Percentiles rank a stretch among this genome's conserved stretches.
phyloP scores from a whole-genome alignment of 768 basidiomycete species.

The Suillus placidus region DNA sequence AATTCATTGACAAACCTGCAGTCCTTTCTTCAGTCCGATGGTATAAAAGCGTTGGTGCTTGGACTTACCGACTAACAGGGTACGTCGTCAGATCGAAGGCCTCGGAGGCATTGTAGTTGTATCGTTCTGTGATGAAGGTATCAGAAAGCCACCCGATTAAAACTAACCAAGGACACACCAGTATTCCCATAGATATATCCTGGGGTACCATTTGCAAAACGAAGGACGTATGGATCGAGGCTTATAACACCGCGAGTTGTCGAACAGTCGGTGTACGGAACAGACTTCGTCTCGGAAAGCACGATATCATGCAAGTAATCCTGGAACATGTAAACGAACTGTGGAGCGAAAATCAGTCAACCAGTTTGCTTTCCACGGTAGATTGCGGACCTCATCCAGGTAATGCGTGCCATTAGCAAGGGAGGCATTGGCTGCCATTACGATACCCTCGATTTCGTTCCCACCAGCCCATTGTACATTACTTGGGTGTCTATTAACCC shows the following conservation, averaged over 20 bases:
- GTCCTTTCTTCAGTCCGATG: neutral
- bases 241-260: conserved; percentile 60
- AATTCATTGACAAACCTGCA: conserved; percentile 61
- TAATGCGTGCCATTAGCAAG: conserved; percentile 49
- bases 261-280: conserved; percentile 62
- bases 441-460: conserved; percentile 63
- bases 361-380: neutral
- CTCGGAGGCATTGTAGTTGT: conserved; percentile 54
- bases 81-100: conserved; percentile 59
- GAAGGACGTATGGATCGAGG: conserved; percentile 54
- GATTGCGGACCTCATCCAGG: conserved; percentile 47
- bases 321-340: conserved; percentile 56
- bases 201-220: conserved; percentile 51
- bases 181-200: conserved; percentile 60
- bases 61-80: conserved; percentile 46
- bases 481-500: conserved; percentile 59
- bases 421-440: conserved; percentile 38
- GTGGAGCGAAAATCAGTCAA: neutral
- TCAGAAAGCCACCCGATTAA: neutral
- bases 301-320: conserved; percentile 53
- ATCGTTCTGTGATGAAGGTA: conserved; percentile 44
- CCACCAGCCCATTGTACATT: conserved; percentile 63
- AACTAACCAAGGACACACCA: conserved; percentile 34
- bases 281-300: conserved; percentile 52
- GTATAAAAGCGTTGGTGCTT: neutral